These are phyloP conservation scores for Lathyrus oleraceus DNA, from an alignment of 306 rosid genomes.

Conservation along the genomic window DNA sequence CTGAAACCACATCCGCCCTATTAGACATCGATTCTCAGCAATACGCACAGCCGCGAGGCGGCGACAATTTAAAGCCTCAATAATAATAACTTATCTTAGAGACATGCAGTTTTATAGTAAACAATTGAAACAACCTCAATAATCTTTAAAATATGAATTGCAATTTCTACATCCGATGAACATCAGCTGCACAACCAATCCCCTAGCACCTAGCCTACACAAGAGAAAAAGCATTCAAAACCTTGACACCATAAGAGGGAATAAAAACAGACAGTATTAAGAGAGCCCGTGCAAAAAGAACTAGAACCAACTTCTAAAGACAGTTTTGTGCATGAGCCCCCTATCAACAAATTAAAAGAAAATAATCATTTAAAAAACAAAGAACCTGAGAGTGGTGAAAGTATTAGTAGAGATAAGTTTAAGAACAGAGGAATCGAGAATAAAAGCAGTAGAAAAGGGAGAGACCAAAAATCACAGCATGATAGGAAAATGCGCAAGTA, in stretches of 20 bases:
- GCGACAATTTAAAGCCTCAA: neutral
- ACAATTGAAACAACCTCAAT: constrained; percentile 32
- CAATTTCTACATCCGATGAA: constrained; percentile 41
- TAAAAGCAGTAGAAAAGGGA: neutral
- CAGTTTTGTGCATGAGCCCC: neutral
- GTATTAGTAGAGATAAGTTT: neutral
- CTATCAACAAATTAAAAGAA: neutral
- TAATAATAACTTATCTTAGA: neutral
- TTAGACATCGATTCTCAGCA: neutral
- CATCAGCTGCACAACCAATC: constrained; percentile 42
- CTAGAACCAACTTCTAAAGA: neutral
- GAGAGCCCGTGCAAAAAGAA: neutral
- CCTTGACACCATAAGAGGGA: constrained; percentile 10
- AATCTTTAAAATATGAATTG: constrained; percentile 34
- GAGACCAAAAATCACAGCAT: neutral
- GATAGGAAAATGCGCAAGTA: constrained; percentile 9
- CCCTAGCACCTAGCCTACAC: constrained; percentile 46
- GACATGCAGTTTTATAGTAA: constrained; percentile 35
- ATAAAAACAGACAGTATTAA: neutral
- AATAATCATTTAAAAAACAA: neutral
- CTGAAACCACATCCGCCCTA: neutral
- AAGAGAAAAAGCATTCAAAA: constrained; percentile 25
- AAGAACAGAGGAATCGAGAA: neutral
- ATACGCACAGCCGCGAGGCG: neutral
- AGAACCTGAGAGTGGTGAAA: neutral